Conservation (phyloP, 2,329 filamentous ascomycete genomes). For the Huntiella bhutanensis region DNA sequence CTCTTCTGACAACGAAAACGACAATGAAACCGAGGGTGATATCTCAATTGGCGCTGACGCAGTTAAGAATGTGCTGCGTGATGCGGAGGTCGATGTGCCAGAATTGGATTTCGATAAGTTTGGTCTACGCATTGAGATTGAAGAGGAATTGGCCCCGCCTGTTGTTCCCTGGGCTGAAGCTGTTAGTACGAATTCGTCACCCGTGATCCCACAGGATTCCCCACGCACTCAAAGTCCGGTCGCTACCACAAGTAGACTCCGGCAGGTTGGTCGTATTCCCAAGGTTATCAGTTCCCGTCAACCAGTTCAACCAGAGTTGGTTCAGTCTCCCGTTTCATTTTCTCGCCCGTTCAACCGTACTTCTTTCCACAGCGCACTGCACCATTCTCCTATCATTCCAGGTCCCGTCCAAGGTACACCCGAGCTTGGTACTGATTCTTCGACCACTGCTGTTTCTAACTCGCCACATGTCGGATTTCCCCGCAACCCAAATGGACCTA, state of each 20-base stretch:
- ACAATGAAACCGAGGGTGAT: not conserved
- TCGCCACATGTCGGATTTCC: slow-evolving; percentile 3
- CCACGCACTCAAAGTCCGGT: not conserved
- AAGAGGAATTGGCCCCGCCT: not conserved
- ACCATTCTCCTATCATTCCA: slow-evolving; percentile 10
- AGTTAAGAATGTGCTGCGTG: not conserved
- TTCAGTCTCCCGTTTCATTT: slow-evolving; percentile 52
- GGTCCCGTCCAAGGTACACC: slow-evolving; percentile 13
- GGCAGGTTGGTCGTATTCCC: slow-evolving; percentile 72
- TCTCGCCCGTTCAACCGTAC: slow-evolving; percentile 58
- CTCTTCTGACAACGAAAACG: not conserved
- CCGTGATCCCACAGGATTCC: not conserved
- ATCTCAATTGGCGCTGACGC: not conserved
- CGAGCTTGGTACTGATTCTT: slow-evolving; percentile 21
- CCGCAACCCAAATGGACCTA: slow-evolving; percentile 5
- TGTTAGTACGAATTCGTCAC: slow-evolving; percentile 1
- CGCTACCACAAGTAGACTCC: slow-evolving; percentile 37
- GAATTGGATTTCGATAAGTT: not conserved
- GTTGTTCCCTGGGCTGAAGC: not conserved
- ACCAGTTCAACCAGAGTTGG: not conserved
- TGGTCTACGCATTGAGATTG: not conserved
- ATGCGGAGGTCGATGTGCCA: not conserved
- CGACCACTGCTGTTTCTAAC: slow-evolving; percentile 18
- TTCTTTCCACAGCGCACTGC: slow-evolving; percentile 23
- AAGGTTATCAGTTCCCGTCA: slow-evolving; percentile 51